A percentile compares a stretch with the other conserved stretches of the same genome.
These are phyloP conservation scores for Mucor velutinosus DNA, from an alignment of 371 early-diverging fungal genomes.

Conservation along the genomic window DNA sequence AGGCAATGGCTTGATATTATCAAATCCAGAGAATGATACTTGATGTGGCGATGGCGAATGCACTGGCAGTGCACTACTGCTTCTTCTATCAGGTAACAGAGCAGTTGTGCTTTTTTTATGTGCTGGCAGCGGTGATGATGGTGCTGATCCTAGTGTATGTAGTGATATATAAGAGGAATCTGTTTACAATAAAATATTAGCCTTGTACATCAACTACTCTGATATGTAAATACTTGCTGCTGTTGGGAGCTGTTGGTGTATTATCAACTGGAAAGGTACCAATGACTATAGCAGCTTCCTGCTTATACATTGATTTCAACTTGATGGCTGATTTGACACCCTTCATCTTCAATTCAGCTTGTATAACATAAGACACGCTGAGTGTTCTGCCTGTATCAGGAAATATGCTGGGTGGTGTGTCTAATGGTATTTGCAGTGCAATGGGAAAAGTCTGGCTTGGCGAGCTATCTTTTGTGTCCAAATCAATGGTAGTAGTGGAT, in stretches of 20 bases:
- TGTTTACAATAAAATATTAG: not conserved
- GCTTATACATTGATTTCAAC: constrained; percentile 10
- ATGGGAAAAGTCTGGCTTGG: not conserved
- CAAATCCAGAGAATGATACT: not conserved
- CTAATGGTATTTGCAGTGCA: constrained; percentile 7
- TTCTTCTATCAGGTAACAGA: not conserved
- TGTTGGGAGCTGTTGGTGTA: not conserved
- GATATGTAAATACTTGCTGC: not conserved
- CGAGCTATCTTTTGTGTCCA: not conserved
- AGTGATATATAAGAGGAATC: not conserved
- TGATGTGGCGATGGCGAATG: not conserved
- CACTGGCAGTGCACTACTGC: not conserved
- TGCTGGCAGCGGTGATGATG: not conserved
- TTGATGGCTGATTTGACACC: constrained; percentile 15
- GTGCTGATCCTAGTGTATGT: not conserved
- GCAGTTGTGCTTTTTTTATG: not conserved
- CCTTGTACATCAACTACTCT: not conserved
- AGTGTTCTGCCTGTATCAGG: constrained; percentile 17
- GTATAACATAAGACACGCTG: constrained; percentile 18
- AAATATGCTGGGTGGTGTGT: constrained; percentile 20
- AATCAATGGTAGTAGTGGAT: constrained; percentile 2
- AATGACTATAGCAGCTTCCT: constrained; percentile 18
- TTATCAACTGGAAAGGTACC: constrained; percentile 9
- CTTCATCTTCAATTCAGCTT: constrained; percentile 20
- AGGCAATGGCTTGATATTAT: not conserved